Percentiles rank a stretch among this genome's conserved stretches.
Conservation (phyloP, 257 asterid species). For the Euphrasia confusa region DNA sequence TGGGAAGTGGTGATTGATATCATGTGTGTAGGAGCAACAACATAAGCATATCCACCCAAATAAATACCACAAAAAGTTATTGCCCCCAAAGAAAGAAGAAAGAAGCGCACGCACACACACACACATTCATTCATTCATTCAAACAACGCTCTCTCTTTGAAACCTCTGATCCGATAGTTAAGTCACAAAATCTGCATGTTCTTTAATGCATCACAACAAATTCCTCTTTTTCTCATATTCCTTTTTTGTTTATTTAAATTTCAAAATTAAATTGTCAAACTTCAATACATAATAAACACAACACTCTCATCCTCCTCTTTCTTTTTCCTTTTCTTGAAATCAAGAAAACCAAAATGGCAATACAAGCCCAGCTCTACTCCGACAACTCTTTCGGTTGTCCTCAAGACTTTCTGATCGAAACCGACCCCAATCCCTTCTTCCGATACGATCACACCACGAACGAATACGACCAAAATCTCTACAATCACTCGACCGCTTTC, state of each 20-base stretch:
- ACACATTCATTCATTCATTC: slow-evolving; percentile 10
- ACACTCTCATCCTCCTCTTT: too few relatives aligned
- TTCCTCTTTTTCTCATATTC: slow-evolving; percentile 12
- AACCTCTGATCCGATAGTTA: slow-evolving; percentile 43
- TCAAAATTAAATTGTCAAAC: too few relatives aligned
- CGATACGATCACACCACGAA: background rate
- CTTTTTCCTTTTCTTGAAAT: too few relatives aligned
- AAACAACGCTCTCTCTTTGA: slow-evolving; percentile 11
- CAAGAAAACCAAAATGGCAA: slow-evolving; percentile 36
- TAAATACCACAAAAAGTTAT: too few relatives aligned
- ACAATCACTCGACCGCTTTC: background rate
- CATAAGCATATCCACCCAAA: too few relatives aligned
- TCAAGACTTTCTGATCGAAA: slow-evolving; percentile 36
- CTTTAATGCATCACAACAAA: slow-evolving; percentile 38
- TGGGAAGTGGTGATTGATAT: too few relatives aligned
- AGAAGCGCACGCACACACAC: too few relatives aligned
- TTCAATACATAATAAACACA: too few relatives aligned
- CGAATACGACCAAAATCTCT: slow-evolving; percentile 1
- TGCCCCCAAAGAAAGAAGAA: too few relatives aligned
- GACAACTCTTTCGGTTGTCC: slow-evolving; percentile 36
- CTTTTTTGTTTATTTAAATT: slow-evolving; percentile 2
- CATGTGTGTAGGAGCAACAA: too few relatives aligned
- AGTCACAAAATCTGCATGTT: slow-evolving; percentile 67
- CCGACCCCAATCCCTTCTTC: slow-evolving; percentile 1
- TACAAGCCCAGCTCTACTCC: slow-evolving; percentile 52